Base-by-base conservation (phyloP, 148 eudicot species). In the Chenopodium formosanum region DNA sequence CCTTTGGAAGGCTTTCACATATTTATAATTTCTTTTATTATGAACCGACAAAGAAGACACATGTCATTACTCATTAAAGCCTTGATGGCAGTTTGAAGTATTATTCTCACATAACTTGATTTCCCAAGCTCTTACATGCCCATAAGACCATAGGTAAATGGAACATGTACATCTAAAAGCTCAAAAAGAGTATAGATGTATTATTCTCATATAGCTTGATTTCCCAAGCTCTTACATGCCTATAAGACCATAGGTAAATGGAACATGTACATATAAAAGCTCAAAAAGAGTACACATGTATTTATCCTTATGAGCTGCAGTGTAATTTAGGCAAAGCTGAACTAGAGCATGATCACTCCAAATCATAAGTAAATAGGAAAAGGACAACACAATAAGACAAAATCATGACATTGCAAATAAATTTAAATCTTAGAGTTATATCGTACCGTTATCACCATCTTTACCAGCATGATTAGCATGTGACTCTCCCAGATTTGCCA, bases 401-500 rank as follows among this genome's bases (percentile, higher is more conserved):
- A 46, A 48, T 16, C n/a, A 64, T 22, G 34, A 64, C 29, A 74
- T 60, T 80, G 62, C 20, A 63, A 76, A 66, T 13, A 52, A 47
- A 44, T 22, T 27, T n/a, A 85, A 78, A 58, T 58, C 48, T 64
- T 65, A 40, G 7, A 40, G 44, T 40, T 40, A 78, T 48, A 19
- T 66, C 63, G 78, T 81, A 90, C 97, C 93, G 76, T 84, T 79
- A 81, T 71, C 86, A 83, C 82, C 81, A 84, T 88, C 89, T 88
- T 88, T 86, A 52, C 66, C 67, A 52, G 79, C 78, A 77, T 79
- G 83, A 73, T 63, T 82, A 48, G 85, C 72, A 46, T 81, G 32
- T 83, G 88, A 79, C 73, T 81, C 83, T 81, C 27, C 79, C 75
- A 81, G 82, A 85, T 77, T 78, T 53, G 79, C 83, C 70, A 87